phyloP scores from a whole-genome alignment of 768 basidiomycete genomes.

The Termitomyces sp. region DNA sequence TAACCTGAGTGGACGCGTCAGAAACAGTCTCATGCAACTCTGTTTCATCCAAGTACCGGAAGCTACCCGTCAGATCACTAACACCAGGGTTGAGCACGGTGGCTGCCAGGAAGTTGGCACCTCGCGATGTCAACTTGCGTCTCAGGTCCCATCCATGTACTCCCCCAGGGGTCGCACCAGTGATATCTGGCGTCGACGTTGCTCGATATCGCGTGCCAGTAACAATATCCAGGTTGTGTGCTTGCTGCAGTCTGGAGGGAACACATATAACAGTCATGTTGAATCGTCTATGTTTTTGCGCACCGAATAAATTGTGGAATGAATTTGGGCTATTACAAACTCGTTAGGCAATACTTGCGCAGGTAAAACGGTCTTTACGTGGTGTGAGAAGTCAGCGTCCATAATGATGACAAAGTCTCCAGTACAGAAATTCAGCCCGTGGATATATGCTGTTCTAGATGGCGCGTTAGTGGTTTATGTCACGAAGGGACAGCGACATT shows the following conservation, averaged over 20 bases:
- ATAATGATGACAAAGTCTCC: conserved; percentile 96
- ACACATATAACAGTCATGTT: neutral
- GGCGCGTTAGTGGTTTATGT: neutral
- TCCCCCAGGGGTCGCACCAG: conserved; percentile 68
- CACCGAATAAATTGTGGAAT: conserved; percentile 90
- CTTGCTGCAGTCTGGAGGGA: conserved; percentile 61
- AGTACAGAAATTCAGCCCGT: conserved; percentile 83
- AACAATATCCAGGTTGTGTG: conserved; percentile 88
- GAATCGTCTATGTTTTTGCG: conserved; percentile 4
- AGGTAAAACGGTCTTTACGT: conserved; percentile 43
- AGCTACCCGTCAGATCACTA: conserved; percentile 87
- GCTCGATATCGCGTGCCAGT: conserved; percentile 87
- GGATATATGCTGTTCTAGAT: conserved; percentile 74
- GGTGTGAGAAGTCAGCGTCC: conserved; percentile 96
- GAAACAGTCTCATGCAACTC: neutral
- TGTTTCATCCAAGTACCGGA: conserved; percentile 45
- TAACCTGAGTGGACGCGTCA: conserved; percentile 37
- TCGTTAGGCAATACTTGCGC: neutral
- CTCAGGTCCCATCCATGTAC: conserved; percentile 93
- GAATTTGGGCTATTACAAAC: conserved; percentile 71
- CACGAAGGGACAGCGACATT: neutral
- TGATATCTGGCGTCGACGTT: conserved; percentile 47
- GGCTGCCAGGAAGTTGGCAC: conserved; percentile 87
- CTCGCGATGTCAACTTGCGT: conserved; percentile 81
- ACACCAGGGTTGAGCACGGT: conserved; percentile 82